Percentiles rank a stretch among this genome's conserved stretches.
Evolutionary conservation across 495 filamentous ascomycete genomes (phyloP).

Genomic region (Copromyces sp.): DNA sequence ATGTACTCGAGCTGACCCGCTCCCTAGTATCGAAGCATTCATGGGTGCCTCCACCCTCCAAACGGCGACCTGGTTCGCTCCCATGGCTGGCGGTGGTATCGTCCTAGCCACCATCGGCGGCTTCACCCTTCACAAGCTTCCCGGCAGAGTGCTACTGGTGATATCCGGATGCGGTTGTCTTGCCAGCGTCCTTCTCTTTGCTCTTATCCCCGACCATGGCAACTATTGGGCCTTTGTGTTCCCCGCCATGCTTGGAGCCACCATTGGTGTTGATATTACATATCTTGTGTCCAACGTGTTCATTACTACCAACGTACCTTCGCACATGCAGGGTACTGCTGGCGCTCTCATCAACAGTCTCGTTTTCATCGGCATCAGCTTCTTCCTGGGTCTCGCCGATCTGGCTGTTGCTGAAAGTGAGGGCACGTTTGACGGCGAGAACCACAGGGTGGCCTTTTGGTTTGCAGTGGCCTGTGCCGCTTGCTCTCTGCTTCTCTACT

Average conservation of each 20-base stretch:
- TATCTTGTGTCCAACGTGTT: slow-evolving; percentile 82
- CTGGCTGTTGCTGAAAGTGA: slow-evolving; percentile 45
- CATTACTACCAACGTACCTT: slow-evolving; percentile 64
- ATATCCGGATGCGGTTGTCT: slow-evolving; percentile 58
- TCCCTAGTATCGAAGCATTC: slow-evolving; percentile 49
- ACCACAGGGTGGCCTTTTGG: slow-evolving; percentile 61
- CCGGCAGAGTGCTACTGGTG: slow-evolving; percentile 59
- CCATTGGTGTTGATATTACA: slow-evolving; percentile 73
- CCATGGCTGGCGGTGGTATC: slow-evolving; percentile 66
- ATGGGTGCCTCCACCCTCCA: slow-evolving; percentile 57
- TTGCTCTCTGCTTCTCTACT: slow-evolving; percentile 44
- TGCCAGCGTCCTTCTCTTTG: slow-evolving; percentile 58
- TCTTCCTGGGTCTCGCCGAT: slow-evolving; percentile 69
- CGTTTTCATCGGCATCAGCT: slow-evolving; percentile 72
- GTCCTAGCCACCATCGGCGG: slow-evolving; percentile 63
- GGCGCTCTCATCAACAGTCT: slow-evolving; percentile 50
- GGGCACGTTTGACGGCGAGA: slow-evolving; percentile 32
- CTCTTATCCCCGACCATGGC: slow-evolving; percentile 51
- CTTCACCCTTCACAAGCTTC: slow-evolving; percentile 64
- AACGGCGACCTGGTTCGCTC: slow-evolving; percentile 68
- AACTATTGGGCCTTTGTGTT: slow-evolving; percentile 59
- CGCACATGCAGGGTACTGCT: slow-evolving; percentile 61
- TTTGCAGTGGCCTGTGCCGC: slow-evolving; percentile 49
- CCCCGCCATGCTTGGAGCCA: slow-evolving; percentile 72
- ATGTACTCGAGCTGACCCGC: not conserved